These are phyloP conservation scores for Colletotrichum cuscutae DNA, from an alignment of 2,329 filamentous ascomycete species.

Conservation along the genomic window DNA sequence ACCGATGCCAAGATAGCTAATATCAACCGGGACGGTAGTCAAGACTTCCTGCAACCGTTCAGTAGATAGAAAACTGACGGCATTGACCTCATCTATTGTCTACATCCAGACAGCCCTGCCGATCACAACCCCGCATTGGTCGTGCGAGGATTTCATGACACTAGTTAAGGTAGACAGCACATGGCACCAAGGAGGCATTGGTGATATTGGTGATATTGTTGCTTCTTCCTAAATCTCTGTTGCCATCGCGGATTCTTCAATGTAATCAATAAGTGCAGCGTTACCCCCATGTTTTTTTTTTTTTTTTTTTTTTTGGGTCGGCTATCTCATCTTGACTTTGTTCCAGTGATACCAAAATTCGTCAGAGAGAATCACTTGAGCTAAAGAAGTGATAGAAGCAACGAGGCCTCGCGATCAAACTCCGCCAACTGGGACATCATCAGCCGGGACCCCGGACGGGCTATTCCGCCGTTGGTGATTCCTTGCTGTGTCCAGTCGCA, in stretches of 20 bases:
- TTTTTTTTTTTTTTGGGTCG: neutral
- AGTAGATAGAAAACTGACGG: neutral
- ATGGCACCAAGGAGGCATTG: neutral
- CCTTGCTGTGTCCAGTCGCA: neutral
- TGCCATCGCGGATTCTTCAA: neutral
- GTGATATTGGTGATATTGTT: too few relatives aligned
- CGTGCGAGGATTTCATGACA: neutral
- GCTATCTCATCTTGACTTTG: neutral
- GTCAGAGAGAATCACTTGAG: too few relatives aligned
- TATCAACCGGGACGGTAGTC: slow-evolving; percentile 12
- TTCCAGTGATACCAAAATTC: neutral
- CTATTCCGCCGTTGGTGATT: neutral
- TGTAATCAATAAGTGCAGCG: neutral
- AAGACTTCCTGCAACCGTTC: neutral
- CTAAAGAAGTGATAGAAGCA: too few relatives aligned
- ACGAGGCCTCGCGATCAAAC: neutral
- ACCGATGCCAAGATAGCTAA: slow-evolving; percentile 11
- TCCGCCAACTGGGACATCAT: neutral
- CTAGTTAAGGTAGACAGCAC: neutral
- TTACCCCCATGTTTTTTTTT: neutral
- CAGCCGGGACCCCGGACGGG: neutral
- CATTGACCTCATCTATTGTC: neutral
- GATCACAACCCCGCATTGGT: neutral
- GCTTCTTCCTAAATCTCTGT: neutral
- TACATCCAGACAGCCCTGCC: neutral